Evolutionary conservation across 371 early-diverging fungal species (phyloP).

Genomic region (Catenaria anguillulae): DNA sequence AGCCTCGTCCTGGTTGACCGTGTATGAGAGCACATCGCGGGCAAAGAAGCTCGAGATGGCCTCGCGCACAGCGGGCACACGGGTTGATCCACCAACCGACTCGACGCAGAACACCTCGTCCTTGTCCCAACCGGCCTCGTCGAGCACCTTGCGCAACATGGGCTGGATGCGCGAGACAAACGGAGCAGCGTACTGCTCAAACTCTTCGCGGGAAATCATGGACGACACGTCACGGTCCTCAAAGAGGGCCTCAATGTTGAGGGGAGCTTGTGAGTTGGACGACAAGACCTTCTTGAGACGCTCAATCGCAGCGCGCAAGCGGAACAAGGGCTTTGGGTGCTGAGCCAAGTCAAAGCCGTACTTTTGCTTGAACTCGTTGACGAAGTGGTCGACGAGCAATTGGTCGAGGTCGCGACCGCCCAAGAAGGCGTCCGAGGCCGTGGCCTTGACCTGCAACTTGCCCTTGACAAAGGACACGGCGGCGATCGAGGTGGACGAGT

Average conservation of each 20-base stretch:
- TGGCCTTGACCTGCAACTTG: slow-evolving; percentile 75
- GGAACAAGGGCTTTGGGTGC: slow-evolving; percentile 80
- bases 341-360: slow-evolving; percentile 81
- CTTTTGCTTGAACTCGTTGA: slow-evolving; percentile 77
- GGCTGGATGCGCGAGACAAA: slow-evolving; percentile 53
- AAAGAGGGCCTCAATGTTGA: slow-evolving; percentile 88
- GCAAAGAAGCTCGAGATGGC: slow-evolving; percentile 66
- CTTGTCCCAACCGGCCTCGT: slow-evolving; percentile 52
- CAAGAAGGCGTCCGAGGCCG: slow-evolving; percentile 78
- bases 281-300: slow-evolving; percentile 91
- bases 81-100: slow-evolving; percentile 82
- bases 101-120: slow-evolving; percentile 86
- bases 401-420: slow-evolving; percentile 94
- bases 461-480: slow-evolving; percentile 88
- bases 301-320: slow-evolving; percentile 81
- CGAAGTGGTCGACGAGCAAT: slow-evolving; percentile 68
- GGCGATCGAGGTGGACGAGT: slow-evolving; percentile 76
- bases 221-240: slow-evolving; percentile 82
- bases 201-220: slow-evolving; percentile 64
- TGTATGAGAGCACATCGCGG: slow-evolving; percentile 65
- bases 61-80: slow-evolving; percentile 86
- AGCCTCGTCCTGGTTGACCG: slow-evolving; percentile 95
- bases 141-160: slow-evolving; percentile 61
- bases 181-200: slow-evolving; percentile 64
- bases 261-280: slow-evolving; percentile 76